Base-by-base conservation (phyloP, 495 filamentous ascomycete species). In the Margaritispora aquatica region DNA sequence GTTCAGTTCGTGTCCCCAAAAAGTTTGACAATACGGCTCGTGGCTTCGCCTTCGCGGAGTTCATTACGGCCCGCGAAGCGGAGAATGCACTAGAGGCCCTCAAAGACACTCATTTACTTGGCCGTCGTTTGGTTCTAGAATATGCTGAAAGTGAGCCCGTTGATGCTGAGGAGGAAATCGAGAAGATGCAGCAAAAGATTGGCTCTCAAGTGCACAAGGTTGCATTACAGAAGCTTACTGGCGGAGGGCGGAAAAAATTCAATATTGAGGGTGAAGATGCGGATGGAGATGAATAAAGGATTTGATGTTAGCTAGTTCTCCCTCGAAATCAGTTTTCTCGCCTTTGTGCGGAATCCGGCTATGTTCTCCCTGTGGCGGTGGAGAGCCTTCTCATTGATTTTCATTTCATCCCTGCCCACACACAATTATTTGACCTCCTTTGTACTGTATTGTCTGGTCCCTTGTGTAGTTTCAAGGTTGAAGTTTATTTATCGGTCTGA, bases 41-140 rank as follows among this genome's bases (percentile, higher is more conserved):
- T 70, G 94, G 94, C 41, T 99, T 96, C 70, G 94, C 92, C 29
- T 99, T 99, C 75, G 95, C 91, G 10, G 92, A 97, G 61, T 99
- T 97, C 69, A 83, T 90, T 53, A 97, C 90, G 61, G 81, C 88
- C 60, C 86, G 88, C 64, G 94, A 99, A 74, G 95, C 94, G 46
- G 85, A 92, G 73, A 96, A 90, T 73, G 95, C 94, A 54, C 85
- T 97, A 76, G 85, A 90, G 64, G 87, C 94, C 24, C 79, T 99
- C 54, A 86, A 86, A 70, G 89, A 95, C 71, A 97, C 94, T 19
- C 94, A 99, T 87, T 73, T 99, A 51, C 76, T 97, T 31, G 94
- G 94, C 48, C 81, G 94, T 52, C 83, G 85, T 64, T 76, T 99
- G 58, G 90, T 97, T 26, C 75, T 99, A 52, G 89, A 96, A 69